Percentiles rank a stretch among this genome's conserved stretches.
Evolutionary conservation across 2,329 filamentous ascomycete genomes (phyloP).

Genomic region (Sarocladium brachiariae): DNA sequence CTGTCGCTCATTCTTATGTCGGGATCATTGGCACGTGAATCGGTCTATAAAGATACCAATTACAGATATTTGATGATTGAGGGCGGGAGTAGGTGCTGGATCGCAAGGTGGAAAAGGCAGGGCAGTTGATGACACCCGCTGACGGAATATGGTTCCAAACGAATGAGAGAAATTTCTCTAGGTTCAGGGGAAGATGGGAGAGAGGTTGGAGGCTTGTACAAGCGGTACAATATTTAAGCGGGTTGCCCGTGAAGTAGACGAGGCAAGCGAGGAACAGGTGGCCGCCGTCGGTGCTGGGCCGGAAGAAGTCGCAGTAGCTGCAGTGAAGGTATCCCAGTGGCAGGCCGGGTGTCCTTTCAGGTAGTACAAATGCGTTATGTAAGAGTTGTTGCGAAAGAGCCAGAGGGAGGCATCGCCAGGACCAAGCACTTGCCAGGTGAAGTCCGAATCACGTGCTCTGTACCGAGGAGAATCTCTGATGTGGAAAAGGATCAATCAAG

Average conservation of each 20-base stretch:
- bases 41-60: slow-evolving; percentile 2
- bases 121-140: not conserved
- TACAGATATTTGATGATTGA: not conserved
- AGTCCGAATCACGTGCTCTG: not conserved
- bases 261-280: slow-evolving; percentile 2
- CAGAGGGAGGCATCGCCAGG: not conserved
- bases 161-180: not conserved
- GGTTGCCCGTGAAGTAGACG: not conserved
- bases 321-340: not conserved
- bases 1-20: slow-evolving; percentile 21
- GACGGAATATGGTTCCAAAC: not conserved
- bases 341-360: not conserved
- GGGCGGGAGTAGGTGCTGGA: not conserved
- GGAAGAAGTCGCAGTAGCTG: not conserved
- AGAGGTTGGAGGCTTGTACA: not conserved
- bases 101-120: not conserved
- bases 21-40: not conserved
- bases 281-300: not conserved
- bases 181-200: not conserved
- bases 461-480: too few relatives aligned
- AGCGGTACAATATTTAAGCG: not conserved
- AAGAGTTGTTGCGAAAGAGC: not conserved
- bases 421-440: not conserved
- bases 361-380: not conserved
- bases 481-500: too few relatives aligned